A percentile compares a stretch with the other conserved stretches of the same genome.
Evolutionary conservation across 1,284 basidiomycete species (phyloP).

Genomic region (Volvariella surrecta): DNA sequence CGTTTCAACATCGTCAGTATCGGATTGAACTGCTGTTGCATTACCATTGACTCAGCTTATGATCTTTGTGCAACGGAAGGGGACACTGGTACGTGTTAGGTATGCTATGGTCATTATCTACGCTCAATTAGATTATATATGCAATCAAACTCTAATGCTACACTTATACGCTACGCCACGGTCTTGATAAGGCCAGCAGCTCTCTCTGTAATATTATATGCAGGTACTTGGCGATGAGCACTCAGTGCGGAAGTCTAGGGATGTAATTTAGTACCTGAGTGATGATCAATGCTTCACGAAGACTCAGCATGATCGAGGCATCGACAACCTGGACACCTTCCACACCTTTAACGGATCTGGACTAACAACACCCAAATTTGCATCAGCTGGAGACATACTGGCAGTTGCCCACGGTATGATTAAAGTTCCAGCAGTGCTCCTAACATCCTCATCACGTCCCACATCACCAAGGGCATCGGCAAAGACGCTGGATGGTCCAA

Average conservation of each 20-base stretch:
- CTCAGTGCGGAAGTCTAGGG: constrained; percentile 5
- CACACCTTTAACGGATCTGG: constrained; percentile 32
- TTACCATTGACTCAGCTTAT: too few species aligned
- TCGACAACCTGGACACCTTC: constrained; percentile 31
- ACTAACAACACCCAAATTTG: constrained; percentile 27
- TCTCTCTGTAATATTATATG: constrained; percentile 6
- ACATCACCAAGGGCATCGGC: constrained; percentile 20
- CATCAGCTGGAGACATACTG: constrained; percentile 18
- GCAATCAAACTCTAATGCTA: too few species aligned
- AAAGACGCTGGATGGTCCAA: constrained; percentile 16
- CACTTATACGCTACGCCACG: background rate
- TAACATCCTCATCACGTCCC: constrained; percentile 21
- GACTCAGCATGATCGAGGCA: constrained; percentile 27
- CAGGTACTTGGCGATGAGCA: constrained; percentile 7
- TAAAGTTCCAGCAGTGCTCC: constrained; percentile 22
- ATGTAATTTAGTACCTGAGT: background rate
- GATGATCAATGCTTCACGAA: background rate
- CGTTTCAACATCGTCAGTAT: too few species aligned
- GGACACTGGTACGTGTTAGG: too few species aligned
- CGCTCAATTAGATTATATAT: too few species aligned
- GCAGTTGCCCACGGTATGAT: constrained; percentile 27
- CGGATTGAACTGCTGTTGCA: too few species aligned
- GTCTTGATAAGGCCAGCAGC: constrained; percentile 7
- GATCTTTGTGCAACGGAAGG: too few species aligned
- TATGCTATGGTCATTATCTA: too few species aligned